phyloP scores from a whole-genome alignment of 176 grass and related monocot species.

The Zoysia japonica region DNA sequence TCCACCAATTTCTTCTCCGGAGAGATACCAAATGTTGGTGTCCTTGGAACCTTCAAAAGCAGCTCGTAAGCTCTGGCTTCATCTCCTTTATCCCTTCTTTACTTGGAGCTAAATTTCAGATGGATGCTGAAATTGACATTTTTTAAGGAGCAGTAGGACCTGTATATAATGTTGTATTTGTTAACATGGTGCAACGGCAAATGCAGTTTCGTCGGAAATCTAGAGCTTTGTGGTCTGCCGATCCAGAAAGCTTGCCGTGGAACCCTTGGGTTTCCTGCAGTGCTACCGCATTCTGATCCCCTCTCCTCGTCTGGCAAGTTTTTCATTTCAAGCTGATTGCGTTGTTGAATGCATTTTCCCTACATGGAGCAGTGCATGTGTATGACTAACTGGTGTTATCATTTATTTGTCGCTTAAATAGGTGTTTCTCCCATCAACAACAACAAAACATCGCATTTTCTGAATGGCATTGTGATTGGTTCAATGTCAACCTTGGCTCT shows the following conservation, averaged over 20 bases:
- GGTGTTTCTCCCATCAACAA: conserved; percentile 63
- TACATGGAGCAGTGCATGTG: neutral
- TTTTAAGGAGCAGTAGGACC: neutral
- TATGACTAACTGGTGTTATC: neutral
- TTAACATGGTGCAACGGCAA: conserved; percentile 1
- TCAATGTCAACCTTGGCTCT: conserved; percentile 94
- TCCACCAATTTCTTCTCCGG: conserved; percentile 97
- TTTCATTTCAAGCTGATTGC: neutral
- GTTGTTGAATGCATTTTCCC: neutral
- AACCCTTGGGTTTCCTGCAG: conserved; percentile 86
- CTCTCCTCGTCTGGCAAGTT: conserved; percentile 69
- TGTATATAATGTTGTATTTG: conserved; percentile 23
- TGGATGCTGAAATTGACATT: conserved; percentile 12
- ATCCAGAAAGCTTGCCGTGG: conserved; percentile 79
- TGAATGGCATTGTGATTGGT: conserved; percentile 89
- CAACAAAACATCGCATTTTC: conserved; percentile 74
- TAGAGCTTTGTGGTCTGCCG: conserved; percentile 86
- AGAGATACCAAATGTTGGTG: conserved; percentile 79
- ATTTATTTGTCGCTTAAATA: conserved; percentile 18
- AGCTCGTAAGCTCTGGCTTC: conserved; percentile 67
- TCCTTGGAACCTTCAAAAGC: conserved; percentile 86
- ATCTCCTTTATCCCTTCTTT: conserved; percentile 17
- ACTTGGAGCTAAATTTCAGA: neutral
- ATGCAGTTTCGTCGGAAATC: conserved; percentile 91
- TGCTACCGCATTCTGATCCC: conserved; percentile 65